phyloP scores from a whole-genome alignment of 306 rosid species.

The Boehmeria nivea region DNA sequence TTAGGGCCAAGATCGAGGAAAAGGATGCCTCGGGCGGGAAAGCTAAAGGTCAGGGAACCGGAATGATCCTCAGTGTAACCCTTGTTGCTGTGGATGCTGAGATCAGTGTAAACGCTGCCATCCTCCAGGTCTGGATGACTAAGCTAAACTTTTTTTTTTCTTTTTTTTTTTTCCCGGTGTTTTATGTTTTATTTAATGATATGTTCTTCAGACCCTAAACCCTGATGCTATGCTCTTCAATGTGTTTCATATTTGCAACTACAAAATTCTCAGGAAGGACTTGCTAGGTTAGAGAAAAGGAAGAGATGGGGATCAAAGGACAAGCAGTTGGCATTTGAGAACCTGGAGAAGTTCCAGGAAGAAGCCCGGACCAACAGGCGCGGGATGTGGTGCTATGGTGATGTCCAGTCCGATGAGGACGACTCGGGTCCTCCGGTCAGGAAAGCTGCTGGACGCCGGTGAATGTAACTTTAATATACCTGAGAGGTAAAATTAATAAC shows the following conservation, averaged over 20 bases:
- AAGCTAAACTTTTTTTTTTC: background rate
- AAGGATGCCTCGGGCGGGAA: constrained; percentile 82
- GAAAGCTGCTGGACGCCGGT: constrained; percentile 66
- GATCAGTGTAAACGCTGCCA: constrained; percentile 77
- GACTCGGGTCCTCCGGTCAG: constrained; percentile 59
- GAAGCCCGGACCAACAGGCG: constrained; percentile 65
- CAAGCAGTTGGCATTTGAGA: constrained; percentile 57
- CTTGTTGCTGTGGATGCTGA: constrained; percentile 86
- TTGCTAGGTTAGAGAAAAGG: constrained; percentile 71
- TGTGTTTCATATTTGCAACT: too few relatives aligned
- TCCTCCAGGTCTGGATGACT: constrained; percentile 64
- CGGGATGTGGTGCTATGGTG: constrained; percentile 94
- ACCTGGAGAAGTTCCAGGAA: constrained; percentile 70
- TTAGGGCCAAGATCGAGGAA: constrained; percentile 86
- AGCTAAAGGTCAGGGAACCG: constrained; percentile 92
- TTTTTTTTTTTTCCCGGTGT: background rate
- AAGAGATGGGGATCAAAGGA: constrained; percentile 73
- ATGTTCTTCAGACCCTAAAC: too few relatives aligned
- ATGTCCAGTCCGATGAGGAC: constrained; percentile 81
- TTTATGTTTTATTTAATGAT: background rate
- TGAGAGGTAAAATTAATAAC: constrained; percentile 11
- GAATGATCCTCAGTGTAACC: constrained; percentile 58
- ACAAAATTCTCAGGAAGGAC: constrained; percentile 75
- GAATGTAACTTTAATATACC: constrained; percentile 18
- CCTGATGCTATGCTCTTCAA: too few relatives aligned